Conservation (phyloP, 1,139 yeast species). For the Saccharomyces pastorianus region DNA sequence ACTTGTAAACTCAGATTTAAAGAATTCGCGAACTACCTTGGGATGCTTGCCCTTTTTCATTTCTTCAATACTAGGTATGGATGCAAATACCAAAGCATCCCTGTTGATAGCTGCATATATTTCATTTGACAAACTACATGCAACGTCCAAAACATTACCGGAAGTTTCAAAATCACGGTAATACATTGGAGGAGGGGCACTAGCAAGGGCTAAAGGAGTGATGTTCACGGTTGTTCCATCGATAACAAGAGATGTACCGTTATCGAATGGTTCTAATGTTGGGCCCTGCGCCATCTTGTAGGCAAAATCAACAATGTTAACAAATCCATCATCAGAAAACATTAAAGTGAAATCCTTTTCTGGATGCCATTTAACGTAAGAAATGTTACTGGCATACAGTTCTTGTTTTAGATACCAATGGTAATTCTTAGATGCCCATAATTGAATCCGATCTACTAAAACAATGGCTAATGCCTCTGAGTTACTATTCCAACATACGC, state of each 20-base stretch:
- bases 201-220: slow-evolving; percentile 79
- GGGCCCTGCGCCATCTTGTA: slow-evolving; percentile 63
- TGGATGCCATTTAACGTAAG: slow-evolving; percentile 72
- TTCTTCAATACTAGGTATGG: slow-evolving; percentile 33
- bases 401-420: slow-evolving; percentile 94
- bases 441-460: slow-evolving; percentile 52
- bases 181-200: slow-evolving; percentile 91
- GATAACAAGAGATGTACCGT: slow-evolving; percentile 70
- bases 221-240: slow-evolving; percentile 67
- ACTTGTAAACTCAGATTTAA: slow-evolving; percentile 35
- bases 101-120: slow-evolving; percentile 51
- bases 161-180: slow-evolving; percentile 55
- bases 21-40: slow-evolving; percentile 34
- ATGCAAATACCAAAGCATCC: slow-evolving; percentile 36
- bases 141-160: slow-evolving; percentile 51
- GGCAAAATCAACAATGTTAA: slow-evolving; percentile 65
- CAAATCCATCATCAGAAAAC: slow-evolving; percentile 45
- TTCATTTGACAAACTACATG: slow-evolving; percentile 56
- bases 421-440: slow-evolving; percentile 90
- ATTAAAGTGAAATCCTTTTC: slow-evolving; percentile 74
- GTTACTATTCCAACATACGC: slow-evolving; percentile 72
- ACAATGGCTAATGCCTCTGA: slow-evolving; percentile 73
- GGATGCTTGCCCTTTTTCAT: slow-evolving; percentile 43
- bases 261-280: slow-evolving; percentile 54
- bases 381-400: slow-evolving; percentile 37